A percentile compares a stretch with the other conserved stretches of the same genome.
Conservation (phyloP, 352 stramenopile genomes). For the Peronospora farinosa region DNA sequence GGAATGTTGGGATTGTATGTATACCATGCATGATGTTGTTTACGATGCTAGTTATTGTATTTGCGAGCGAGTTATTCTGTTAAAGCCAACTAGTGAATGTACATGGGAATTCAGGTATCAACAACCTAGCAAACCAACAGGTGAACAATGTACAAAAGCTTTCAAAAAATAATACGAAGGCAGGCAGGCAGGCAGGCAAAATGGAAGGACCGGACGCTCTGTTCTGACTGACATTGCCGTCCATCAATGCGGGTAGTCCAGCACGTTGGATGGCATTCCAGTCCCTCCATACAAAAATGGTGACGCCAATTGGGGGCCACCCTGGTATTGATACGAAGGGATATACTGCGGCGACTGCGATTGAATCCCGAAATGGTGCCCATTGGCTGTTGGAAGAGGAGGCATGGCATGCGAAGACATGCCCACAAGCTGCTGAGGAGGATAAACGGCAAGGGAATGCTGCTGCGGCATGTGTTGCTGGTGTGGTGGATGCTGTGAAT, state of each 20-base stretch:
- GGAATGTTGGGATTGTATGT: background rate
- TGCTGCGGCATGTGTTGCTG: constrained; percentile 29
- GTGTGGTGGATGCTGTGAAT: constrained; percentile 18
- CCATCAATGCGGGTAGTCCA: constrained; percentile 28
- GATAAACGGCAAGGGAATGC: constrained; percentile 30
- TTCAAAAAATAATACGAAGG: constrained; percentile 34
- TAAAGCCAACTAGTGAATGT: constrained; percentile 22
- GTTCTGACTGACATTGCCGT: constrained; percentile 8
- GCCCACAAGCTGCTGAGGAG: constrained; percentile 25
- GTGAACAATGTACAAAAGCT: constrained; percentile 28
- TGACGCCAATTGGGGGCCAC: constrained; percentile 27
- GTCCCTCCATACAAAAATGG: constrained; percentile 34
- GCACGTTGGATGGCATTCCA: constrained; percentile 22
- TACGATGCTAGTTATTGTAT: constrained; percentile 29
- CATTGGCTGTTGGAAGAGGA: constrained; percentile 22
- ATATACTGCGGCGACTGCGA: constrained; percentile 26
- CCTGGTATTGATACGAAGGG: constrained; percentile 30
- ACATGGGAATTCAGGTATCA: constrained; percentile 20
- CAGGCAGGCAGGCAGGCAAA: constrained; percentile 8
- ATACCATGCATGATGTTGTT: constrained; percentile 15
- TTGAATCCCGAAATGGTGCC: constrained; percentile 22
- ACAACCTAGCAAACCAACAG: constrained; percentile 35
- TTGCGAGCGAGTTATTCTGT: constrained; percentile 22
- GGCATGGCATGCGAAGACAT: constrained; percentile 26
- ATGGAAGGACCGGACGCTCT: constrained; percentile 13